Evolutionary conservation across 2,329 filamentous ascomycete species (phyloP).

Genomic region (Hymenoscyphus occultus): DNA sequence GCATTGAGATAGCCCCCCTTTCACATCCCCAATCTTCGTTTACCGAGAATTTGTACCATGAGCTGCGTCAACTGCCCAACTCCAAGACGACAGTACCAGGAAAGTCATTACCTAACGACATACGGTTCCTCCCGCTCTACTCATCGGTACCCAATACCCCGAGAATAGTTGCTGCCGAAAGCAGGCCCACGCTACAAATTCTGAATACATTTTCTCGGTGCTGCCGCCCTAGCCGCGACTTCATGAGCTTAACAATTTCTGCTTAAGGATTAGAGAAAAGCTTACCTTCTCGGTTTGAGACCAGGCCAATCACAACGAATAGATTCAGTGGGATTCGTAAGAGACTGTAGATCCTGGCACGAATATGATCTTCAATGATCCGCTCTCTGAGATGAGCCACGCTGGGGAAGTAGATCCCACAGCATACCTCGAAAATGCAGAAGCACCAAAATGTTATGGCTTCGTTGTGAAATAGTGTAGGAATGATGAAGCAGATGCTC

Average conservation of each 20-base stretch:
- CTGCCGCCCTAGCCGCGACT: conserved; percentile 3
- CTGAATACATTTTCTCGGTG: conserved; percentile 12
- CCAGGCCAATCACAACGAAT: conserved; percentile 50
- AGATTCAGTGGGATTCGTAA: conserved; percentile 56
- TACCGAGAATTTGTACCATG: too few relatives aligned
- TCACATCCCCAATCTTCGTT: too few relatives aligned
- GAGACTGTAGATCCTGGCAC: conserved; percentile 53
- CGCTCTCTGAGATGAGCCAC: conserved; percentile 53
- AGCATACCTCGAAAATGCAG: conserved; percentile 53
- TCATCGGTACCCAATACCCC: not conserved
- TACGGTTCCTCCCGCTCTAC: not conserved
- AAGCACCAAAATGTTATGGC: conserved; percentile 52
- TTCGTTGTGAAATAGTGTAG: conserved; percentile 44
- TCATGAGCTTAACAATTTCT: not conserved
- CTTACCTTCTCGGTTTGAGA: conserved; percentile 43
- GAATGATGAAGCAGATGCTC: conserved; percentile 40
- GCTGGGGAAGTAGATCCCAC: conserved; percentile 55
- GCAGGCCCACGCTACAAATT: conserved; percentile 6
- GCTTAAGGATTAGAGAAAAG: not conserved
- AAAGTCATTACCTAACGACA: not conserved
- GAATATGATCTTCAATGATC: conserved; percentile 49
- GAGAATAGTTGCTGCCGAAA: not conserved
- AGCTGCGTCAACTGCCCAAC: not conserved
- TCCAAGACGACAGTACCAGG: not conserved
- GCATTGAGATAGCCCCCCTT: too few relatives aligned